Percentiles rank a stretch among this genome's conserved stretches.
phyloP scores from a whole-genome alignment of 345 rosid species.

The Rhodamnia argentea region DNA sequence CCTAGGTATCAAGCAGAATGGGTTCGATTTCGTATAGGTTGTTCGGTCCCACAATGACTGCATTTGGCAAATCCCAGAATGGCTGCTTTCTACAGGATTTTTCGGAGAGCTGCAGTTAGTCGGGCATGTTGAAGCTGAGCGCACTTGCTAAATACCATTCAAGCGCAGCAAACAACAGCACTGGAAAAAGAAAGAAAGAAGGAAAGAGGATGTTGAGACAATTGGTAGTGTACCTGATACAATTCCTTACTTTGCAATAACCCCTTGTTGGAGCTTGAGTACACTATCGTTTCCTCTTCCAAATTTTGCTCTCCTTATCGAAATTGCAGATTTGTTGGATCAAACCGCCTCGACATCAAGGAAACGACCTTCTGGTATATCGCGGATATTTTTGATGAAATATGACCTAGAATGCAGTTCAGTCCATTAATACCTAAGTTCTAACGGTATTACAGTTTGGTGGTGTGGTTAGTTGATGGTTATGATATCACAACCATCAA shows the following conservation, averaged over 20 bases:
- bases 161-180: too few species aligned
- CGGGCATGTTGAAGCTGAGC: not conserved
- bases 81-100: not conserved
- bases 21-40: too few species aligned
- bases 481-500: not conserved
- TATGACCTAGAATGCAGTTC: not conserved
- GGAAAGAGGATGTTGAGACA: not conserved
- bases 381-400: not conserved
- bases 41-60: too few species aligned
- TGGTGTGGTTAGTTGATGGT: not conserved
- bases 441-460: not conserved
- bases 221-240: conserved; percentile 23
- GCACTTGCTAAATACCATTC: not conserved
- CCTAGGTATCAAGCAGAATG: too few species aligned
- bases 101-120: not conserved
- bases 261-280: conserved; percentile 2
- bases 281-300: conserved; percentile 7
- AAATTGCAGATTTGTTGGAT: not conserved
- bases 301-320: not conserved
- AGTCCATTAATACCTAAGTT: not conserved
- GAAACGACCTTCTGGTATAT: not conserved
- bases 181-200: not conserved
- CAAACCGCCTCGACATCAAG: too few species aligned
- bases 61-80: too few species aligned
- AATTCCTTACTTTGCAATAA: conserved; percentile 36